phyloP scores from a whole-genome alignment of 306 rosid genomes.

The Prunus padus region DNA sequence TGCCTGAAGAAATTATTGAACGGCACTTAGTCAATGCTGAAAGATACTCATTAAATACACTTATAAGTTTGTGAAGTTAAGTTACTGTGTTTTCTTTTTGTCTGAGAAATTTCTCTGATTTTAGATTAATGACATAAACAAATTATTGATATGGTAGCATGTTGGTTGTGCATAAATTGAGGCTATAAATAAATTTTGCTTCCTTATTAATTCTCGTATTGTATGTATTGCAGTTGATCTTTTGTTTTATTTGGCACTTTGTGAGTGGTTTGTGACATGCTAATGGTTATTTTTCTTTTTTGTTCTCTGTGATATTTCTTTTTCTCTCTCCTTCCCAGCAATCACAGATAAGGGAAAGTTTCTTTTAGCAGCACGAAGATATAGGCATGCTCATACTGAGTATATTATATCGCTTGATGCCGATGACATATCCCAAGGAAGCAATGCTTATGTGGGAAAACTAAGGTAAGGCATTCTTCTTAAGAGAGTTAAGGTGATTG shows the following conservation, averaged over 20 bases:
- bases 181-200: neutral
- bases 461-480: conserved; percentile 56
- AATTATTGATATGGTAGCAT: conserved; percentile 1
- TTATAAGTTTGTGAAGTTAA: neutral
- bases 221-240: neutral
- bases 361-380: conserved; percentile 90
- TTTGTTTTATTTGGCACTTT: neutral
- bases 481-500: neutral
- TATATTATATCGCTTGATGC: conserved; percentile 91
- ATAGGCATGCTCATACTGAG: conserved; percentile 81
- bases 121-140: neutral
- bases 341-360: conserved; percentile 89
- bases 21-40: conserved; percentile 6
- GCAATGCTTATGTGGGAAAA: conserved; percentile 97
- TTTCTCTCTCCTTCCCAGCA: conserved; percentile 47
- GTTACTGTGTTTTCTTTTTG: neutral
- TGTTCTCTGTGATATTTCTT: conserved; percentile 6
- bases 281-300: conserved; percentile 11
- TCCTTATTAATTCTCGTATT: neutral
- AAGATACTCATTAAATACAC: neutral
- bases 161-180: neutral
- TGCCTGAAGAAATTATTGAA: conserved; percentile 14
- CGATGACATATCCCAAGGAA: conserved; percentile 89
- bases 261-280: conserved; percentile 16
- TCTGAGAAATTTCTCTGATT: neutral